phyloP scores from a whole-genome alignment of 2,329 filamentous ascomycete species.

The Ilyonectria sp. region DNA sequence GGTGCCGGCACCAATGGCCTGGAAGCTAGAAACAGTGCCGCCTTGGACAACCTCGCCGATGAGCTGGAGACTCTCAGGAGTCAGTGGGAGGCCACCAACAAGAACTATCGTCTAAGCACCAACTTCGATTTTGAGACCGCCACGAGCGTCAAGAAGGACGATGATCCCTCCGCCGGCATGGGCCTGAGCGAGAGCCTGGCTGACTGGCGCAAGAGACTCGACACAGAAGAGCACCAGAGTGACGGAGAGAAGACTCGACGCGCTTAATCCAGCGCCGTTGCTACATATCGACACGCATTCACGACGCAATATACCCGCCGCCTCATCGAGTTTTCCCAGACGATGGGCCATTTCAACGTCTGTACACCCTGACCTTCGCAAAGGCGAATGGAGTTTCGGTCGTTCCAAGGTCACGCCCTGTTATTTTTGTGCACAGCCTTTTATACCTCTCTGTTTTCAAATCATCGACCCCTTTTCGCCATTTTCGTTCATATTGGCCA shows the following conservation, averaged over 20 bases:
- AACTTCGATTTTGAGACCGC: conserved; percentile 86
- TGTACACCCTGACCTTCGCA: conserved; percentile 47
- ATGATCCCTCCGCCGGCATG: conserved; percentile 57
- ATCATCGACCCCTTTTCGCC: conserved; percentile 22
- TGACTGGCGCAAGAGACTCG: conserved; percentile 85
- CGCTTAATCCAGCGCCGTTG: conserved; percentile 40
- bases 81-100: conserved; percentile 97
- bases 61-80: conserved; percentile 92
- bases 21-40: conserved; percentile 72
- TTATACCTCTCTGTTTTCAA: conserved; percentile 38
- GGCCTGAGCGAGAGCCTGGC: conserved; percentile 80
- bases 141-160: conserved; percentile 58
- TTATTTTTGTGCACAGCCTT: conserved; percentile 36
- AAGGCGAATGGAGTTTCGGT: conserved; percentile 49
- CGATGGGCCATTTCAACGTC: conserved; percentile 35
- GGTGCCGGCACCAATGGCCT: conserved; percentile 54
- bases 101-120: conserved; percentile 92
- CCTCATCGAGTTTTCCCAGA: conserved; percentile 42
- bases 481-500: conserved; percentile 34
- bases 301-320: conserved; percentile 53
- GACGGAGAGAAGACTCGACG: conserved; percentile 50
- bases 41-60: conserved; percentile 90
- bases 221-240: conserved; percentile 63
- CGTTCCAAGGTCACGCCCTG: conserved; percentile 34
- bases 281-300: conserved; percentile 49